Conservation (phyloP, 2,329 filamentous ascomycete species). For the Hypoxylon sp. region DNA sequence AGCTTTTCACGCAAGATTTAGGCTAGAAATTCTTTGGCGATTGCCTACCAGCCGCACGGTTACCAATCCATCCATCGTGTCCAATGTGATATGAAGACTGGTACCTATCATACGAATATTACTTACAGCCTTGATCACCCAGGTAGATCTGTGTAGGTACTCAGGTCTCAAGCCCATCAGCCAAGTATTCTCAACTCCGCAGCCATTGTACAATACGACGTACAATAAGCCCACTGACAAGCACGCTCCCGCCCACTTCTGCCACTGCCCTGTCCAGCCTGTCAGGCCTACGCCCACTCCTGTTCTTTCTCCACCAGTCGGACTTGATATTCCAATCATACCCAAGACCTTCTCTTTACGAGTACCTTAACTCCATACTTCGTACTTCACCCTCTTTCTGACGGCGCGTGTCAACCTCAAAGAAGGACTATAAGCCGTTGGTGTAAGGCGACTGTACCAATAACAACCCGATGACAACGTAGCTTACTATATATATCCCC, state of each 20-base stretch:
- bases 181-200: no score
- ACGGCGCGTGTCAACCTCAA: not conserved
- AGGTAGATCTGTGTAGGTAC: not conserved
- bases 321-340: not conserved
- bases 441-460: not conserved
- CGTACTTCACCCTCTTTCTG: not conserved
- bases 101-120: no score
- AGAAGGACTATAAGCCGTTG: not conserved
- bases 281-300: not conserved
- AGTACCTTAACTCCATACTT: no score
- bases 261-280: not conserved
- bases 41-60: no score
- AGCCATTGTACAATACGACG: no score
- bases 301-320: not conserved
- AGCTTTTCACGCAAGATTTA: conserved; percentile 27
- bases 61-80: no score
- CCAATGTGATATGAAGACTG: no score
- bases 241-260: not conserved
- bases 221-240: no score
- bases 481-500: not conserved
- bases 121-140: no score
- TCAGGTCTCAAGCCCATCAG: not conserved
- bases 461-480: not conserved
- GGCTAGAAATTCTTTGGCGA: conserved; percentile 1
- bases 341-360: not conserved